Conservation (phyloP, 2,329 filamentous ascomycete species). For the Plenodomus lindquistii region DNA sequence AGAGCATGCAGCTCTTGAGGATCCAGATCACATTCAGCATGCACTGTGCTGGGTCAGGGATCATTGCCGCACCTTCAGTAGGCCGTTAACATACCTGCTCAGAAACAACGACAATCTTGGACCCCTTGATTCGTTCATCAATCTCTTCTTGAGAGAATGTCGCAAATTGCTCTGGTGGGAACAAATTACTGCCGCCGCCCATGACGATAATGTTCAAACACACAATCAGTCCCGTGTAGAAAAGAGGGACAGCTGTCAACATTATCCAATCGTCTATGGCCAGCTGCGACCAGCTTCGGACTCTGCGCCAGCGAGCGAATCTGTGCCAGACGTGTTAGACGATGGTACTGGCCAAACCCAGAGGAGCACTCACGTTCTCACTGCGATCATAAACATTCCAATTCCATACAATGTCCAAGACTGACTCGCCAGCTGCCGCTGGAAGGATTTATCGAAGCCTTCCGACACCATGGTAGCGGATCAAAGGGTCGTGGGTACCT, state of each 20-base stretch:
- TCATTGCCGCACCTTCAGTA: not conserved
- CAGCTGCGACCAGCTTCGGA: slow-evolving; percentile 21
- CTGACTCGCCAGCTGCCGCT: slow-evolving; percentile 19
- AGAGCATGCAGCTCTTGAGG: slow-evolving; percentile 60
- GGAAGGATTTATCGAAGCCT: slow-evolving; percentile 22
- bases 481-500: no score
- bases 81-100: slow-evolving; percentile 45
- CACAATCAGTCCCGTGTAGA: slow-evolving; percentile 49
- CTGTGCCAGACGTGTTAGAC: slow-evolving; percentile 9
- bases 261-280: slow-evolving; percentile 38
- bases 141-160: slow-evolving; percentile 47
- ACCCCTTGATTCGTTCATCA: slow-evolving; percentile 48
- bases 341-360: not conserved
- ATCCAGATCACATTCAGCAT: slow-evolving; percentile 64
- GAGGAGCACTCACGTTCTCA: slow-evolving; percentile 30
- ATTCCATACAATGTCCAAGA: slow-evolving; percentile 38
- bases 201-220: slow-evolving; percentile 47
- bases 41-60: slow-evolving; percentile 55
- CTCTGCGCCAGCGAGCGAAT: slow-evolving; percentile 32
- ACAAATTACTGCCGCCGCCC: slow-evolving; percentile 51
- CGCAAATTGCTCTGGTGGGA: slow-evolving; percentile 40
- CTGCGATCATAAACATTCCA: slow-evolving; percentile 30
- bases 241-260: slow-evolving; percentile 28
- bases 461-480: slow-evolving; percentile 11
- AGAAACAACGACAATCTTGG: slow-evolving; percentile 51